Evolutionary conservation across 805 yeast species (phyloP).

Genomic region (Ogataea henricii): DNA sequence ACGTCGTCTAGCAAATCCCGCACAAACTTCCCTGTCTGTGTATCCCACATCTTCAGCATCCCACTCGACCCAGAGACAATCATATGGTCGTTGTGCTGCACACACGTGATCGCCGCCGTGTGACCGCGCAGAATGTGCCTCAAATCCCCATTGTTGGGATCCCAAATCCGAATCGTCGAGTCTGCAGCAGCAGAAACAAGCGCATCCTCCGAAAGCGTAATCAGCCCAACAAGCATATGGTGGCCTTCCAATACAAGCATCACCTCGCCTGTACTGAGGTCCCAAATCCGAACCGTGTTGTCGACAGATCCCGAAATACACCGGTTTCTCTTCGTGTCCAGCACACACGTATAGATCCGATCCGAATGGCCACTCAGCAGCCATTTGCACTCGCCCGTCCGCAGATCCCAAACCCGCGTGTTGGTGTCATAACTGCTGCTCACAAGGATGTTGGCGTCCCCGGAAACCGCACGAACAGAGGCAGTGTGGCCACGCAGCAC

Average conservation of each 20-base stretch:
- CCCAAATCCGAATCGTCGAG: conserved; percentile 89
- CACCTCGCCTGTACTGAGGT: conserved; percentile 71
- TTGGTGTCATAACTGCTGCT: conserved; percentile 91
- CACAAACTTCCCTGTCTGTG: conserved; percentile 72
- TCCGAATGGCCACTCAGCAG: conserved; percentile 83
- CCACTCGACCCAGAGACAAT: conserved; percentile 89
- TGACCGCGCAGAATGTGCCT: conserved; percentile 76
- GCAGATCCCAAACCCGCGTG: conserved; percentile 89
- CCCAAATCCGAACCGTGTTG: conserved; percentile 87
- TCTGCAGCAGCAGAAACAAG: conserved; percentile 97
- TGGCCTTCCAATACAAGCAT: conserved; percentile 81
- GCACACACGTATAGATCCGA: conserved; percentile 83
- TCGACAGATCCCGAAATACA: conserved; percentile 94
- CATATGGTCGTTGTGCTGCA: conserved; percentile 81
- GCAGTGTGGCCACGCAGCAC: conserved; percentile 75
- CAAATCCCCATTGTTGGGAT: conserved; percentile 73
- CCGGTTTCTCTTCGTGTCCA: conserved; percentile 72
- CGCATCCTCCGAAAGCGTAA: conserved; percentile 72
- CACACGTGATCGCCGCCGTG: conserved; percentile 86
- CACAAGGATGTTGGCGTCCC: conserved; percentile 78
- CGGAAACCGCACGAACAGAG: conserved; percentile 85
- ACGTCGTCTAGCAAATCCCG: conserved; percentile 73
- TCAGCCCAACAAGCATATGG: conserved; percentile 83
- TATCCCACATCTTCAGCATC: conserved; percentile 86
- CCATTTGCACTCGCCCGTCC: conserved; percentile 69